Evolutionary conservation across 495 filamentous ascomycete genomes (phyloP), one percentile per base, ranked within the genome.

Genomic region (Letharia lupina): DNA sequence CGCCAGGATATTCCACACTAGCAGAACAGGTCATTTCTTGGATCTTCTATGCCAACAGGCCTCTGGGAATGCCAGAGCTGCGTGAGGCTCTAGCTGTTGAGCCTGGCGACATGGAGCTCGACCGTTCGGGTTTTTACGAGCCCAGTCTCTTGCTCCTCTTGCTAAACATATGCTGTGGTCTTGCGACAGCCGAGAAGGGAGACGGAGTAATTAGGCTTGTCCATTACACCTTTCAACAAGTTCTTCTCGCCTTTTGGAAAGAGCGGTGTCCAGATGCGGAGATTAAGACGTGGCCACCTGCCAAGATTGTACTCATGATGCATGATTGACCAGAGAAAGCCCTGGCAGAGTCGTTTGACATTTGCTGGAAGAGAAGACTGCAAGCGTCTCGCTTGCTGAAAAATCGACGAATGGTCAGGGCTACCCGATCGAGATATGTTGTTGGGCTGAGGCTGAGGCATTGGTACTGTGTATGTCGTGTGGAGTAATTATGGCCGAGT

Each of bases 181-280:
- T 78, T 39, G 68, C 76, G 5, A 31, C 41, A 15, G 16, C 41
- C 47, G 45, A 63, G 11, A 18, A 41, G 16, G 9, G 56, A 16
- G 47, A 54, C 18, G 15, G 28, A 11, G 41, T 40, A 1, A 64
- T 70, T 60, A 69, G 71, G 10, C 71, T 77, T 28, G 73, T 75
- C n/a, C 75, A 78, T 69, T 77, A 74, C 57, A 77, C 76, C 2
- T 69, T 78, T 3, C 73, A 75, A 56, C 73, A 78, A 47, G 76
- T 76, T 58, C 75, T 78, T 0, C 13, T n/a, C 3, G 13, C 10
- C 31, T 42, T 23, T 6, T 63, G 48, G 62, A 18, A 33, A 1
- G 40, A 0, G 9, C 8, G 56, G 3, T 63, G 48, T 28, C 47
- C 62, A 16, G 4, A 12, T 6, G 9, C 62, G 28, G 20, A 42